Percentiles rank a stretch among this genome's conserved stretches.
Conservation (phyloP, 78 protist genomes). For the Guillardia theta region DNA sequence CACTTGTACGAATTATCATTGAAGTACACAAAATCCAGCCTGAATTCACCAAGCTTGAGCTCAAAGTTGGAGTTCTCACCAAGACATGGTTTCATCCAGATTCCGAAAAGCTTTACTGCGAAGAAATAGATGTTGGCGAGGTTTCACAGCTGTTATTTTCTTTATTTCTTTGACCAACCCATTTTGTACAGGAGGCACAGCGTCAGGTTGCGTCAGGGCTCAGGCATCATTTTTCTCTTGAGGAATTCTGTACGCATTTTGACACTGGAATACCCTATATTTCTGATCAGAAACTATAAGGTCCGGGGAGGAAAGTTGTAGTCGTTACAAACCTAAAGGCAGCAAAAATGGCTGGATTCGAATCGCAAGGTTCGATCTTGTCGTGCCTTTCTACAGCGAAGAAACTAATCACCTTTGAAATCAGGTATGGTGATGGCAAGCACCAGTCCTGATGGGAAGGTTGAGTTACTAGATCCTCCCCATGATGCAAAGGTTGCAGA, state of each 20-base stretch:
- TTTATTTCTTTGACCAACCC: too few relatives aligned
- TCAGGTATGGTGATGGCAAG: too few relatives aligned
- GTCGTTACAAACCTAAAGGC: constrained; percentile 22
- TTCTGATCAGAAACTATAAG: too few relatives aligned
- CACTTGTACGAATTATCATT: too few relatives aligned
- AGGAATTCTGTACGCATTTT: not conserved
- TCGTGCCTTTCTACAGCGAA: too few relatives aligned
- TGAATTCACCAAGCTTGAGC: constrained; percentile 21
- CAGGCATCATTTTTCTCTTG: not conserved
- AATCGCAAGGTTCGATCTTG: too few relatives aligned
- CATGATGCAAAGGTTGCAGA: not conserved
- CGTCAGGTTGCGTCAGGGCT: constrained; percentile 21
- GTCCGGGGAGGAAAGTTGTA: not conserved
- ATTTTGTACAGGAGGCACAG: too few relatives aligned
- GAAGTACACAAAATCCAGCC: too few relatives aligned
- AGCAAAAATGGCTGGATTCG: not conserved
- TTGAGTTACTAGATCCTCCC: not conserved
- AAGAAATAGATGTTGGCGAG: constrained; percentile 27
- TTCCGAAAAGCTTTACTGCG: constrained; percentile 21
- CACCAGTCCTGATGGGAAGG: too few relatives aligned
- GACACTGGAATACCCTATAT: too few relatives aligned
- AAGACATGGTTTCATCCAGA: constrained; percentile 26
- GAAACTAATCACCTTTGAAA: too few relatives aligned
- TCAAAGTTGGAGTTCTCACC: not conserved
- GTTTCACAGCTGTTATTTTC: too few relatives aligned